Conservation (phyloP, 2,329 filamentous ascomycete genomes). For the Hymenoscyphus fructigenus region DNA sequence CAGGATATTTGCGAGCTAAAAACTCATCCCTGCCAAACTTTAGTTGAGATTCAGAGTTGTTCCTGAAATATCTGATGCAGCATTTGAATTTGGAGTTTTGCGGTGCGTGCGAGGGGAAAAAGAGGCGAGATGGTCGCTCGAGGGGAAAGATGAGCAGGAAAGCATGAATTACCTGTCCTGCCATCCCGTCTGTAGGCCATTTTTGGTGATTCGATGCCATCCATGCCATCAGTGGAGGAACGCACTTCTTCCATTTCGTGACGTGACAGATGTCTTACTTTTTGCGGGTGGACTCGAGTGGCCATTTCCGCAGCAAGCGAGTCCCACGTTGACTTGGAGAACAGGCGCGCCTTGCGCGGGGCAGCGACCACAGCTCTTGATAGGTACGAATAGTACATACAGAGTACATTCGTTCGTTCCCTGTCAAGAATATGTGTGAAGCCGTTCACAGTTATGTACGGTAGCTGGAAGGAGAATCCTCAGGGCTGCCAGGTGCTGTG, state of each 20-base stretch:
- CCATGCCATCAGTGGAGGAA: not conserved
- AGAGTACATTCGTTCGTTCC: not conserved
- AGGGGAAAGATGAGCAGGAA: not conserved
- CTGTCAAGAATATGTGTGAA: not conserved
- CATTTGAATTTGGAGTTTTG: constrained; percentile 10
- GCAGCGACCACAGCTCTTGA: not conserved
- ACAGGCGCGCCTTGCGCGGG: not conserved
- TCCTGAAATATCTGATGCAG: constrained; percentile 2
- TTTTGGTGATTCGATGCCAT: not conserved
- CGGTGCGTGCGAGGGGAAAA: constrained; percentile 7
- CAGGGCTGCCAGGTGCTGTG: too few species aligned
- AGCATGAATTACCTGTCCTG: not conserved
- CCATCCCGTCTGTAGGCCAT: not conserved
- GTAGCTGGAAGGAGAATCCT: too few species aligned
- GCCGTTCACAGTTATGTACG: not conserved
- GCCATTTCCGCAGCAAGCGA: not conserved
- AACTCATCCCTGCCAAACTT: not conserved
- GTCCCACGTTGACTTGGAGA: not conserved
- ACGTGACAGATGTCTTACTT: constrained; percentile 1
- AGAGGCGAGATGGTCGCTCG: not conserved
- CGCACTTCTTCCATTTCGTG: not conserved
- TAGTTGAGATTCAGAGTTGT: constrained; percentile 20
- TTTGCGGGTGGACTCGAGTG: constrained; percentile 1
- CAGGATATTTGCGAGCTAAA: constrained; percentile 14
- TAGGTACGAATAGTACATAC: not conserved